Conservation (phyloP, 495 filamentous ascomycete species). For the Penicillium mononematosum region DNA sequence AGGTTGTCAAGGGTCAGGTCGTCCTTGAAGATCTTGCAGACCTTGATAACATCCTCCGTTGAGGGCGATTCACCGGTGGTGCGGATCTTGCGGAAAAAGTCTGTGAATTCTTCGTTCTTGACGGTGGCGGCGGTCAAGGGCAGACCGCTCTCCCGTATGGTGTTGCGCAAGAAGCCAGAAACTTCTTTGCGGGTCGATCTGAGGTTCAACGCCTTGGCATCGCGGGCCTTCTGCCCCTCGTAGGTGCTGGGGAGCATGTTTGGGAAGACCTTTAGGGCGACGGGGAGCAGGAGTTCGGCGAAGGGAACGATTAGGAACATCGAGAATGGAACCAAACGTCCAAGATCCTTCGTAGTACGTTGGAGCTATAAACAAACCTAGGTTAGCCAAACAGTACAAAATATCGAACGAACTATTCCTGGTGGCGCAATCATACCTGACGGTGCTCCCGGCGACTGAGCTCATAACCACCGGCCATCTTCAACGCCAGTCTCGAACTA, state of each 20-base stretch:
- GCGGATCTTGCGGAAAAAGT: conserved; percentile 96
- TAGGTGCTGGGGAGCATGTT: conserved; percentile 97
- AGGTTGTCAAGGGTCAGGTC: conserved; percentile 97
- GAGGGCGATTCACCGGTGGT: conserved; percentile 87
- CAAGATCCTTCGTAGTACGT: conserved; percentile 90
- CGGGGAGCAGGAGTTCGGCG: conserved; percentile 88
- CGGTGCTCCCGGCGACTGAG: conserved; percentile 88
- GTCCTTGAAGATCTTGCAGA: conserved; percentile 99
- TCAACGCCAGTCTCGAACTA: conserved; percentile 82
- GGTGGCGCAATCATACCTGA: conserved; percentile 53
- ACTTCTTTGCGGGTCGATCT: conserved; percentile 91
- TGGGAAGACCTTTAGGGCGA: conserved; percentile 92
- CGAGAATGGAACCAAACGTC: conserved; percentile 90
- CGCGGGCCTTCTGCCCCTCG: conserved; percentile 85
- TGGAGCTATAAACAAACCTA: conserved; percentile 55
- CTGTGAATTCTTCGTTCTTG: conserved; percentile 91
- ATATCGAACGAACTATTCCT: background rate
- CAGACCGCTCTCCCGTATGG: conserved; percentile 86
- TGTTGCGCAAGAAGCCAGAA: conserved; percentile 84
- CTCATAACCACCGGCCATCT: conserved; percentile 98
- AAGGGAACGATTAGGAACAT: conserved; percentile 97
- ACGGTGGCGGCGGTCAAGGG: conserved; percentile 82
- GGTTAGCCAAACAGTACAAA: conserved; percentile 16
- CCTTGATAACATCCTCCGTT: conserved; percentile 90
- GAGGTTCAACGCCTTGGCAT: conserved; percentile 78